Base-by-base conservation (phyloP, 1,139 yeast genomes). In the Hyphopichia pseudoburtonii region DNA sequence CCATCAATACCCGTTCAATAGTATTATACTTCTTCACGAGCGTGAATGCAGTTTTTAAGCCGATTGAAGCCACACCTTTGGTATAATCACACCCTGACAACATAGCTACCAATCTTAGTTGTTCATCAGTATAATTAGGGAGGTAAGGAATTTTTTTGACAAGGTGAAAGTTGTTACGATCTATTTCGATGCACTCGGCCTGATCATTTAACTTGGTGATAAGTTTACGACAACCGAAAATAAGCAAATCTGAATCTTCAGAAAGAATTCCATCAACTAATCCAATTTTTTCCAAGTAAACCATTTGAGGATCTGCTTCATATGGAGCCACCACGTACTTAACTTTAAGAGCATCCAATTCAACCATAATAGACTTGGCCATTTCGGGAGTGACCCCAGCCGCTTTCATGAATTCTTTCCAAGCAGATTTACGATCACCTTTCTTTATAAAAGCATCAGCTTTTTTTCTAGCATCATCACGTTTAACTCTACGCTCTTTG, bases 281-380 rank as follows among this genome's bases (percentile, higher is more conserved):
- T 0, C 94, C 94, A 0, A 65, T 49, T 41, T 79, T 78, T 56
- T 92, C 98, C 34, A 94, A 69, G 51, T 83, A 88, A 6, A 92
- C 97, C 84, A 94, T 78, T 57, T 94, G 98, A 0, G 98, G 86
- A 57, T 94, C 99, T 0, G 98, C 98, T 62, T 94, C 99, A 56
- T 89, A 94, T 0, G 99, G 99, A 0, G 99, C 98, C 8, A 94
- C 98, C 14, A 92, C 78, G 51, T 79, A 92, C 44, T 73, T 73
- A 33, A 94, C 79, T 1, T 64, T 61, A 34, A 73, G 67, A n/a
- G 57, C 52, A 48, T 80, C 82, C 44, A 94, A 70, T 46, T 78
- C 83, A 24, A 83, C 83, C 60, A 90, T 88, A 14, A 92, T 72
- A 17, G 88, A 76, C 50, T 86, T 86, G 4, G 96, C 97, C 94